A percentile compares a stretch with the other conserved stretches of the same genome.
These are phyloP conservation scores for Rubia tinctorum DNA, from an alignment of 305 asterid genomes.

Conservation along the genomic window DNA sequence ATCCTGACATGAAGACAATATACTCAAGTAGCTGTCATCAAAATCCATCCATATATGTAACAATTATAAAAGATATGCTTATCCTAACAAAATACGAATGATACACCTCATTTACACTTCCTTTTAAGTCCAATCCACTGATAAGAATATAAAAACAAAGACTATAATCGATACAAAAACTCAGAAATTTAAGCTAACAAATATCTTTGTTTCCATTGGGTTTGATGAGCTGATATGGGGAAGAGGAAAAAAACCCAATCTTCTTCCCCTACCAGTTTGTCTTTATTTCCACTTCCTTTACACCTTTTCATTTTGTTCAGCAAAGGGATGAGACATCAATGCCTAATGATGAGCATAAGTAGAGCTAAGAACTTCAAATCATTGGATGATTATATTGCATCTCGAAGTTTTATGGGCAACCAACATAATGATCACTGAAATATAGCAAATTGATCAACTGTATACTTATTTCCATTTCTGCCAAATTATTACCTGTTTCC, in stretches of 20 bases:
- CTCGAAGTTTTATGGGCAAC: neutral
- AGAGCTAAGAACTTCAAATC: neutral
- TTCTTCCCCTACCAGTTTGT: neutral
- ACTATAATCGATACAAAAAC: neutral
- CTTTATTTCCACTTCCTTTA: neutral
- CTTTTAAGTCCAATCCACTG: neutral
- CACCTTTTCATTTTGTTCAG: neutral
- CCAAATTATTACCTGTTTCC: too few species aligned
- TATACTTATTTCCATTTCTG: neutral
- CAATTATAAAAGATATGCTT: neutral
- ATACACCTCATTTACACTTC: neutral
- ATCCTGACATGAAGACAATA: too few species aligned
- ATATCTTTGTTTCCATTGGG: neutral
- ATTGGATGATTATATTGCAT: neutral
- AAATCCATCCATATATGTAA: neutral
- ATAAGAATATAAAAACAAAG: neutral
- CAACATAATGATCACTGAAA: neutral
- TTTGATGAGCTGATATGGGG: neutral
- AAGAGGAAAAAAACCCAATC: neutral
- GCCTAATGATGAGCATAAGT: neutral
- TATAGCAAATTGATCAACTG: neutral
- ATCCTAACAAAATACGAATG: neutral
- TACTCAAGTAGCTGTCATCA: constrained; percentile 7
- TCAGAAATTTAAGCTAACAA: neutral
- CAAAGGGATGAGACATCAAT: neutral